Evolutionary conservation across 1,284 basidiomycete genomes (phyloP), one percentile per base, ranked within the genome.

Genomic region (Cerioporus squamosus): DNA sequence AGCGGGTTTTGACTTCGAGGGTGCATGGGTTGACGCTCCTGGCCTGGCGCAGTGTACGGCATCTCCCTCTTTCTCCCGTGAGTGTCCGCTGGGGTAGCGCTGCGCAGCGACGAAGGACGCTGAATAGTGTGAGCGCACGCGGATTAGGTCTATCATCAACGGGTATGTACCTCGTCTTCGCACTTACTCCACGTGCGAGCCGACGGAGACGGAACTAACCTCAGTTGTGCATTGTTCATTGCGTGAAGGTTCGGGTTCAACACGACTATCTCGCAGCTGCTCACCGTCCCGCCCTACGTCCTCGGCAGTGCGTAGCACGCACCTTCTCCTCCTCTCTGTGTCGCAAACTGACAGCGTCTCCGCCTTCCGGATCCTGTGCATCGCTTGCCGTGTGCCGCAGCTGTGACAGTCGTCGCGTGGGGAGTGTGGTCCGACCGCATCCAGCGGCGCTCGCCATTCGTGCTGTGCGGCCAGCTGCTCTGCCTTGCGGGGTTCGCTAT

Each of bases 281-380:
- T 90, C n/a, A 89, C 87, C 0, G 82, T 90, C 0, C 89, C 89
- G 0, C 84, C 87, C 15, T 91, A 90, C 66, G 70, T 86, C 26
- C 74, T 81, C 54, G 85, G 85, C 0, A 82, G 85, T 86, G 64
- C 58, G 83, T 72, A 23, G 12, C 51, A n/a, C n/a, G 33, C 39
- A 38, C 42, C 46, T 46, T 43, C 17, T 22, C 29, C 38, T 36
- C 14, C 10, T 44, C 40, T 17, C 7, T n/a, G 22, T 6, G 14
- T 31, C 33, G 33, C 33, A 36, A 17, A 22, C 24, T 26, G n/a
- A 46, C 44, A 20, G 23, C 14, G 10, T 1, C 10, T 29, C 29
- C 10, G 29, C 29, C 29, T 1, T 29, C 29, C 29, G 29, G 29
- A 29, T 29, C 29, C 29, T 29, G 29, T 29, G 12, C 29, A 20